Conservation (phyloP, 352 stramenopile genomes). For the Peronospora farinosa region DNA sequence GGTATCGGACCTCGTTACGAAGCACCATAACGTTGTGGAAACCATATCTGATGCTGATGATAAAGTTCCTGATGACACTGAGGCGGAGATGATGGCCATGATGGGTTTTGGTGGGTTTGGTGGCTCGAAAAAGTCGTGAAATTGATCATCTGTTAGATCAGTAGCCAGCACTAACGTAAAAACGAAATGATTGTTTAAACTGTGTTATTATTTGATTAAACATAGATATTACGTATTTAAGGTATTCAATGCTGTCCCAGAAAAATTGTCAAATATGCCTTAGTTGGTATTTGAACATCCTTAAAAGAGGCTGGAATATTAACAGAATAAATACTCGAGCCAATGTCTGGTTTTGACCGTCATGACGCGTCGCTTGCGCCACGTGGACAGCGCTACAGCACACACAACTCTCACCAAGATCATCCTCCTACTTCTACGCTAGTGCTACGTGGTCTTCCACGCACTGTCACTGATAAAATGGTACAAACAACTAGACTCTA, state of each 20-base stretch:
- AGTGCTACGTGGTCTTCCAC: constrained; percentile 51
- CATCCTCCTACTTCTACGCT: constrained; percentile 52
- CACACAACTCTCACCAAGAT: no score
- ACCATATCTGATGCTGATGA: constrained; percentile 18
- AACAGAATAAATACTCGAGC: neutral
- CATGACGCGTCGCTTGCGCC: constrained; percentile 2
- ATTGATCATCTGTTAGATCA: neutral
- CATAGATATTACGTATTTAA: neutral
- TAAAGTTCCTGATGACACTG: constrained; percentile 18
- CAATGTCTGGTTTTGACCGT: constrained; percentile 15
- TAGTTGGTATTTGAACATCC: constrained; percentile 5
- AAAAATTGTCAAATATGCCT: neutral
- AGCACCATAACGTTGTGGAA: constrained; percentile 2
- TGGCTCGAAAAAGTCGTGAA: constrained; percentile 56
- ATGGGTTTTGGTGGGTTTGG: constrained; percentile 89
- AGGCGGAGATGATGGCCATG: constrained; percentile 87
- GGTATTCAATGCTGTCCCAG: no score
- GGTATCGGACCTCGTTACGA: constrained; percentile 2
- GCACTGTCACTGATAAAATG: constrained; percentile 55
- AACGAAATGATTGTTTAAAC: no score
- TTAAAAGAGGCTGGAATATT: neutral
- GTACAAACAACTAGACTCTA: constrained; percentile 29
- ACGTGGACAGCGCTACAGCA: constrained; percentile 11
- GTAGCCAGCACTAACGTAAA: neutral
- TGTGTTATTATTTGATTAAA: neutral